Evolutionary conservation across 345 rosid species (phyloP).

Genomic region (Eucalyptus pauciflora): DNA sequence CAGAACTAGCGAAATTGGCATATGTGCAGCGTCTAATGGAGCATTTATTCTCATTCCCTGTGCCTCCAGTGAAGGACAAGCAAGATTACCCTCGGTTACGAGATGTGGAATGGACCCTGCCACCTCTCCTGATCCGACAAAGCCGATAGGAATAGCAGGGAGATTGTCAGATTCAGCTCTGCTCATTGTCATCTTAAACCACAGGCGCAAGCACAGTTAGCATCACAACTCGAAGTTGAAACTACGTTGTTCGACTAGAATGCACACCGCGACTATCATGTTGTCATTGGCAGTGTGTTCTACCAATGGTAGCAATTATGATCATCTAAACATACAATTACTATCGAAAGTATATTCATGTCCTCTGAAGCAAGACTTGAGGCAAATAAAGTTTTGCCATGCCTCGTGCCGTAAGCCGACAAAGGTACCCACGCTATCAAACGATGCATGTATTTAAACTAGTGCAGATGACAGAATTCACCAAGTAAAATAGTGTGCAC

Average conservation of each 20-base stretch:
- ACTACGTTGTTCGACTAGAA: neutral
- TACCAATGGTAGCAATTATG: neutral
- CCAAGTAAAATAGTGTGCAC: neutral
- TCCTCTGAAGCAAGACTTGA: neutral
- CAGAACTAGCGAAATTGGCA: neutral
- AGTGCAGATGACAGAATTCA: neutral
- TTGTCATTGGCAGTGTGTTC: neutral
- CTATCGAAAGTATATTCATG: neutral
- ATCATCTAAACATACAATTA: neutral
- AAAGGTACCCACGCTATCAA: neutral
- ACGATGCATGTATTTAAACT: neutral
- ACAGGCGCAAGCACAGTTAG: neutral
- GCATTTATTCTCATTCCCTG: neutral
- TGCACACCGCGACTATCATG: neutral
- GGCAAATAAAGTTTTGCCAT: neutral
- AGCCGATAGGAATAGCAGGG: neutral
- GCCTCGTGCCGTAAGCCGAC: rapidly evolving
- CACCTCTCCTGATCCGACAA: neutral
- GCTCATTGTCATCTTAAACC: neutral
- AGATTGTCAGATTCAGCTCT: neutral
- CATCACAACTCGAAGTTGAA: neutral
- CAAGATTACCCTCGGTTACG: neutral
- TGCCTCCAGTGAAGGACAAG: neutral
- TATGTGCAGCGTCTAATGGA: neutral
- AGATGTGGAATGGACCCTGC: neutral